Evolutionary conservation across 345 rosid genomes (phyloP).

Genomic region (Turritis glabra): DNA sequence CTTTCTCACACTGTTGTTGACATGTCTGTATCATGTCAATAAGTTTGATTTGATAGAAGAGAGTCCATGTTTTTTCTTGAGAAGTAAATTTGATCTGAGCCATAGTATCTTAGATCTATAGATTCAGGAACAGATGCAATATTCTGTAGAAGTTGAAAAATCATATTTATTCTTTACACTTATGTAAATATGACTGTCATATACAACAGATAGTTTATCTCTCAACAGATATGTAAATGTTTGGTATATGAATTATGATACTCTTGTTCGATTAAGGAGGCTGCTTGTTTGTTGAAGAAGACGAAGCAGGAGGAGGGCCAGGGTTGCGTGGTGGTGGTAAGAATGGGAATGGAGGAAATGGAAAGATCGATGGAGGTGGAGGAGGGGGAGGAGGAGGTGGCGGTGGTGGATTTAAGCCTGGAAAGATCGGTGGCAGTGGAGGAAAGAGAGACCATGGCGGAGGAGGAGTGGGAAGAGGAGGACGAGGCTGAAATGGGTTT

Average conservation of each 20-base stretch:
- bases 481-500: slow-evolving; percentile 27
- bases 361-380: slow-evolving; percentile 36
- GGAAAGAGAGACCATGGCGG: slow-evolving; percentile 37
- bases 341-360: slow-evolving; percentile 47
- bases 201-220: slow-evolving; percentile 26
- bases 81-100: neutral
- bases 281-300: slow-evolving; percentile 30
- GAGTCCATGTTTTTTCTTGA: neutral
- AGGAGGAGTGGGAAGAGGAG: slow-evolving; percentile 28
- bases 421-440: slow-evolving; percentile 43
- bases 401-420: slow-evolving; percentile 29
- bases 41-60: neutral
- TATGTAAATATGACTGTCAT: slow-evolving; percentile 18
- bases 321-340: slow-evolving; percentile 46
- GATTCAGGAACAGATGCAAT: slow-evolving; percentile 3
- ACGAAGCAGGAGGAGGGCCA: slow-evolving; percentile 49
- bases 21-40: neutral
- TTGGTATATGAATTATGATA: slow-evolving; percentile 4
- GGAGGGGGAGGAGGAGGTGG: slow-evolving; percentile 32
- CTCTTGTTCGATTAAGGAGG: slow-evolving; percentile 14
- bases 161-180: slow-evolving; percentile 29
- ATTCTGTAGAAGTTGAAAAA: neutral
- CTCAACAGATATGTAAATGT: neutral
- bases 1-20: neutral
- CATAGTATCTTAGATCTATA: neutral